Evolutionary conservation across 441 rosid species (phyloP).

Genomic region (Lepidium campestre): DNA sequence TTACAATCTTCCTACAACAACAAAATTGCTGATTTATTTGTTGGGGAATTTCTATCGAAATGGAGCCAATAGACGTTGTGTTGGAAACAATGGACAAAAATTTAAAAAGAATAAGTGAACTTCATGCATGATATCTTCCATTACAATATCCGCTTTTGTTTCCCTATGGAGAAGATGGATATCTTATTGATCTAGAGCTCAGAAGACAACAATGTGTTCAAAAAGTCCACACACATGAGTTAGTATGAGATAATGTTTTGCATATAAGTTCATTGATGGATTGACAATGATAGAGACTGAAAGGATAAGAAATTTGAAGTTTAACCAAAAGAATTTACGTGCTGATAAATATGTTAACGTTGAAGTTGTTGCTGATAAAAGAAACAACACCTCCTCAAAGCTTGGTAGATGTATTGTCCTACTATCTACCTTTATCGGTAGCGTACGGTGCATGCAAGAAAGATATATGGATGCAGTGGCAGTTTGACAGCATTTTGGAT

Average conservation of each 20-base stretch:
- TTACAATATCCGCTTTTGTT: background rate
- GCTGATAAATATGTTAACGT: background rate
- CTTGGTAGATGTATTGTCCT: background rate
- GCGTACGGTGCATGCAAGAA: background rate
- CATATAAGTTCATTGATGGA: background rate
- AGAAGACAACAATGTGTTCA: background rate
- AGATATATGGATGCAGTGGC: conserved; percentile 3
- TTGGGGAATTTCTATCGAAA: too few relatives aligned
- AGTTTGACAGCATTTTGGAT: background rate
- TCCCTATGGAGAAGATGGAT: background rate
- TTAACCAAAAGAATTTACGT: background rate
- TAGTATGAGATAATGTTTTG: background rate
- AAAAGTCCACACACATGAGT: background rate
- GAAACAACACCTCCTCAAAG: background rate
- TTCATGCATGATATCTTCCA: background rate
- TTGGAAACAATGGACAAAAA: too few relatives aligned
- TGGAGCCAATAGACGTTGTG: too few relatives aligned
- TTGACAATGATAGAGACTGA: background rate
- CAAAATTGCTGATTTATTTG: too few relatives aligned
- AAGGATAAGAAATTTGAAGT: background rate
- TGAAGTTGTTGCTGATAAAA: background rate
- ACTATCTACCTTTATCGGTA: background rate
- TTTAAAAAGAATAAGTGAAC: background rate
- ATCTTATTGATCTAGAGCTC: background rate
- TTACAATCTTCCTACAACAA: too few relatives aligned